A percentile compares a stretch with the other conserved stretches of the same genome.
These are phyloP conservation scores for Aspergillus sp. DNA, from an alignment of 2,329 filamentous ascomycete species.

Conservation along the genomic window DNA sequence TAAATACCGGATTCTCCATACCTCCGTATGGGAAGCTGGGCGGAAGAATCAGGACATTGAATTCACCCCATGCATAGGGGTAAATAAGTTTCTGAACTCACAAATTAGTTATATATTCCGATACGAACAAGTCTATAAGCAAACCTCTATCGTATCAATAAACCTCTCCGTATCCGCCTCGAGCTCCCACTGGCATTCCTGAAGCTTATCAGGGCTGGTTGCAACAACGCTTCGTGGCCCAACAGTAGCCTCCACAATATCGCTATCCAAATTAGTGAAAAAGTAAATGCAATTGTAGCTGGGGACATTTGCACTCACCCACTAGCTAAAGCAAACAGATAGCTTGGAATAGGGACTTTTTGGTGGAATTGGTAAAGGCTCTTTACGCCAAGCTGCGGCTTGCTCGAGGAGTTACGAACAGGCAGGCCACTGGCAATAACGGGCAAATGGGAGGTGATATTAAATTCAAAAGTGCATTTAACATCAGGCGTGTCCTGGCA, in stretches of 20 bases:
- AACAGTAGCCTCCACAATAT: conserved; percentile 81
- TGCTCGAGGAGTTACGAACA: conserved; percentile 49
- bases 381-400: conserved; percentile 52
- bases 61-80: conserved; percentile 90
- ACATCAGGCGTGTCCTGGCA: conserved; percentile 98
- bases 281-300: background rate
- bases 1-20: conserved; percentile 86
- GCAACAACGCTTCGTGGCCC: conserved; percentile 82
- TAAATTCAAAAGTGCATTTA: conserved; percentile 92
- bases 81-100: conserved; percentile 62
- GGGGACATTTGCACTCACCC: conserved; percentile 36
- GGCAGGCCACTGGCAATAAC: conserved; percentile 88
- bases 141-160: conserved; percentile 76
- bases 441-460: conserved; percentile 78
- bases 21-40: conserved; percentile 88
- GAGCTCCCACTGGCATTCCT: conserved; percentile 85
- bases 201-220: conserved; percentile 83
- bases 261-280: conserved; percentile 51
- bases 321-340: conserved; percentile 87
- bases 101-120: conserved; percentile 14
- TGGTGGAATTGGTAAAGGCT: conserved; percentile 83
- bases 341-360: conserved; percentile 87
- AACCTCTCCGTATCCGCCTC: conserved; percentile 90
- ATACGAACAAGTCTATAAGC: conserved; percentile 23
- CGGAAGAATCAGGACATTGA: conserved; percentile 88